phyloP scores from a whole-genome alignment of 495 filamentous ascomycete genomes.

The Xylaria nigripes region DNA sequence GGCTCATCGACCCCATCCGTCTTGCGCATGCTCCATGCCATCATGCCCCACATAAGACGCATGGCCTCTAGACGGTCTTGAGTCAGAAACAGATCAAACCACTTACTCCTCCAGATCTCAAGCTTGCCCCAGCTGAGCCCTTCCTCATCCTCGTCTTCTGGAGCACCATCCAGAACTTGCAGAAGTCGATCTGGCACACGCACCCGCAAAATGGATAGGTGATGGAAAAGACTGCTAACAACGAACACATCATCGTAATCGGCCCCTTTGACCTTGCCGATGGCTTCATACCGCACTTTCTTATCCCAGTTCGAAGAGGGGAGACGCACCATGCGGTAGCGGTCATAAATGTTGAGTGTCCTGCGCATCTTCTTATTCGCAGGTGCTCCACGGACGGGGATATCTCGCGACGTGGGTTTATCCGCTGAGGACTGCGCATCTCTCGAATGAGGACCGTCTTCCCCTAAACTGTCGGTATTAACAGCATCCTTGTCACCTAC shows the following conservation, averaged over 20 bases:
- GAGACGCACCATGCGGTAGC: slow-evolving; percentile 52
- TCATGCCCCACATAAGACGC: slow-evolving; percentile 65
- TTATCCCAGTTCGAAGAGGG: slow-evolving; percentile 68
- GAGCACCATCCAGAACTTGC: slow-evolving; percentile 37
- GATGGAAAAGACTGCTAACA: slow-evolving; percentile 73
- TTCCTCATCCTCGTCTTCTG: slow-evolving; percentile 5
- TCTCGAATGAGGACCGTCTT: neutral
- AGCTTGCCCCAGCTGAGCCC: slow-evolving; percentile 44
- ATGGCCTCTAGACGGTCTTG: slow-evolving; percentile 65
- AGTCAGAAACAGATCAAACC: slow-evolving; percentile 67
- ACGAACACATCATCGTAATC: slow-evolving; percentile 66
- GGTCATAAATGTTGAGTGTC: slow-evolving; percentile 45
- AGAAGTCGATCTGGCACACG: slow-evolving; percentile 62
- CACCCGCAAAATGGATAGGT: slow-evolving; percentile 66
- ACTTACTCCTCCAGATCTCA: slow-evolving; percentile 59
- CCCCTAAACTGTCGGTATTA: slow-evolving; percentile 6
- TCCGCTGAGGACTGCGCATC: neutral
- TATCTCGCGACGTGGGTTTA: neutral
- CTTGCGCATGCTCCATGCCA: slow-evolving; percentile 60
- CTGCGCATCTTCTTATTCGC: slow-evolving; percentile 37
- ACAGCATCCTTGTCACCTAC: slow-evolving; percentile 37
- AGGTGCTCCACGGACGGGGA: slow-evolving; percentile 39
- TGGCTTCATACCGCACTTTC: slow-evolving; percentile 60
- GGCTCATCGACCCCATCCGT: slow-evolving; percentile 25
- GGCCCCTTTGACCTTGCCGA: slow-evolving; percentile 50